These are phyloP conservation scores for Dothistroma septosporum DNA, from an alignment of 2,329 filamentous ascomycete genomes.

Conservation along the genomic window DNA sequence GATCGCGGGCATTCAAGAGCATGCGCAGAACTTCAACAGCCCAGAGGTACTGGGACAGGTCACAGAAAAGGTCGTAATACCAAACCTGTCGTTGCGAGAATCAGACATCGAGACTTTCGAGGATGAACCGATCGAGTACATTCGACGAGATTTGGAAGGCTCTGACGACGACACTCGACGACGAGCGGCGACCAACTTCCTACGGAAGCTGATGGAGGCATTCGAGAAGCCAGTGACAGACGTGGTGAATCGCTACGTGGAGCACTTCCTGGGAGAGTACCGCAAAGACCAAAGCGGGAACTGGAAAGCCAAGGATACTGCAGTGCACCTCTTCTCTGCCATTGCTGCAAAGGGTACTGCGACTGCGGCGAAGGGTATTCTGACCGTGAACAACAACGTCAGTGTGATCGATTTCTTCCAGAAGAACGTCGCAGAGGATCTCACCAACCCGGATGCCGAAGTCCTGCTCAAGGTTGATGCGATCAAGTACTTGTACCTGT, in stretches of 20 bases:
- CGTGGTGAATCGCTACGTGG: constrained; percentile 83
- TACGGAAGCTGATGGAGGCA: constrained; percentile 80
- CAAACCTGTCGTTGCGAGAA: constrained; percentile 86
- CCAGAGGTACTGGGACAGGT: constrained; percentile 76
- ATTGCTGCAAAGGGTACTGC: constrained; percentile 88
- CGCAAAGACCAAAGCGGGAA: constrained; percentile 63
- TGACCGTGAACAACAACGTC: constrained; percentile 70
- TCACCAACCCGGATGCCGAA: constrained; percentile 67
- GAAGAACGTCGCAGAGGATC: constrained; percentile 82
- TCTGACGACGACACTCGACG: constrained; percentile 92
- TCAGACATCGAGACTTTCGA: constrained; percentile 95
- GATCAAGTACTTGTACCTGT: constrained; percentile 96
- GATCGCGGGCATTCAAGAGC: constrained; percentile 70
- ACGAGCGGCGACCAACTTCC: constrained; percentile 89
- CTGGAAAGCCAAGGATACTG: constrained; percentile 97
- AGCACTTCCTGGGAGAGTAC: constrained; percentile 74
- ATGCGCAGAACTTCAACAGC: constrained; percentile 81
- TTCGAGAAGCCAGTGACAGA: constrained; percentile 81
- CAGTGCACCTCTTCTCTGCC: constrained; percentile 92
- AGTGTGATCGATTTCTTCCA: constrained; percentile 95
- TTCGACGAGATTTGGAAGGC: constrained; percentile 87
- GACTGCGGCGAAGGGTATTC: constrained; percentile 83
- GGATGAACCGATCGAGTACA: constrained; percentile 98
- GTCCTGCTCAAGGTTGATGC: constrained; percentile 94
- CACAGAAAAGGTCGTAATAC: constrained; percentile 91